Base-by-base conservation (phyloP, 2,329 filamentous ascomycete species). In the Drechmeria coniospora region DNA sequence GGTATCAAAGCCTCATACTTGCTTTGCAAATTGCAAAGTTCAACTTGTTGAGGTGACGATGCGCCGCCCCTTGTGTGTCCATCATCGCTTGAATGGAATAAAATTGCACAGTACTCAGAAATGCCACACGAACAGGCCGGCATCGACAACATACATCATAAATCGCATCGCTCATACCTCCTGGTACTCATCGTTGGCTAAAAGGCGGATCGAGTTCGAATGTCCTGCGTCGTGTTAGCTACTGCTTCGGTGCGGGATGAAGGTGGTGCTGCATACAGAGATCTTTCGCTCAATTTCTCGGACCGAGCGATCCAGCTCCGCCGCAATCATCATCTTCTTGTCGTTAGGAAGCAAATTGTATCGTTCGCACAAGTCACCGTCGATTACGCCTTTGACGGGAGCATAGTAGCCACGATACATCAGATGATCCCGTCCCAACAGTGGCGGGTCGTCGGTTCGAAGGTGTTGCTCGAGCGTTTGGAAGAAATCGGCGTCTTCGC, bases 401-500 rank as follows among this genome's bases (percentile, higher is more conserved):
- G 82, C 83, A 51, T 95, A 98, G 56, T 95, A 98, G 38, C 84
- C 76, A 36, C 92, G 70, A 53, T 92, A 99, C 45, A 93, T 92
- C 25, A 99, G 63, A 53, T 99, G 90, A 51, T 98, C 92, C 38
- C 92, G 70, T 23, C 90, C 92, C 13, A 83, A 81, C 25, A 98
- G 59, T 6, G 87, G 87, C 20, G 86, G 68, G 45, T 93, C 86
- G 46, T 93, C 83, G 9, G 69, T 73, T 26, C 87, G 71, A 49
- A 99, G 65, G 46, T 92, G 81, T 46, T 79, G 75, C 56, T 98
- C 90, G 15, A 98, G 65, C 35, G 73, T 83, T 51, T 94, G 86
- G 69, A 98, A 98, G 57, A 98, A 95, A 51, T 95, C 90, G 27
- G 92, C 81, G 44, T 95, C 87, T 47, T 95, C 86, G 21, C 92